Evolutionary conservation across 176 grass and related monocot species (phyloP).

Genomic region (Saccharum spontaneum): DNA sequence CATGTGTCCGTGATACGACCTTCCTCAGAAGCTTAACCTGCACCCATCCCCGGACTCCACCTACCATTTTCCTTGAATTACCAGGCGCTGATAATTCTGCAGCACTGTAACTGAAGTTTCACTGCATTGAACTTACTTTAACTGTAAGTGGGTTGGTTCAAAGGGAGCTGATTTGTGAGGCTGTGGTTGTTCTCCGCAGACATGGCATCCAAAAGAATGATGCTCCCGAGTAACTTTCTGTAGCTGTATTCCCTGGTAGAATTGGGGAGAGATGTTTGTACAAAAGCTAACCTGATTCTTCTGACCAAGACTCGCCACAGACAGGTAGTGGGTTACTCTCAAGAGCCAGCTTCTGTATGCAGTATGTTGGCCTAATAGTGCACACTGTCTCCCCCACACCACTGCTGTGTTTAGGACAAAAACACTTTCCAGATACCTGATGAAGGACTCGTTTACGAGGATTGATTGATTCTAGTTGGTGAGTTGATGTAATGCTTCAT

Average conservation of each 20-base stretch:
- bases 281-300: constrained; percentile 43
- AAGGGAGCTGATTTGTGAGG: constrained; percentile 46
- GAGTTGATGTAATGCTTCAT: constrained; percentile 1
- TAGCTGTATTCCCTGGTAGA: constrained; percentile 24
- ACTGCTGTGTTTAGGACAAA: not conserved
- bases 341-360: constrained; percentile 6
- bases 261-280: constrained; percentile 22
- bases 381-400: not conserved
- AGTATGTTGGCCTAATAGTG: not conserved
- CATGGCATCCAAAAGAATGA: constrained; percentile 43
- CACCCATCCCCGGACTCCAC: not conserved
- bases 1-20: constrained; percentile 19
- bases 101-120: not conserved
- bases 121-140: not conserved
- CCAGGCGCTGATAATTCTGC: not conserved
- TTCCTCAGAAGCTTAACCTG: not conserved
- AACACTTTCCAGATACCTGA: not conserved
- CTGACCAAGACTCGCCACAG: constrained; percentile 13
- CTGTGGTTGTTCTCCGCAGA: not conserved
- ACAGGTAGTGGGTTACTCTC: constrained; percentile 15
- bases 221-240: constrained; percentile 25
- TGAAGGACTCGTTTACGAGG: not conserved
- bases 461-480: not conserved
- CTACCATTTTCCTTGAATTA: not conserved
- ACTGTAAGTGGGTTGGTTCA: not conserved